phyloP scores from a whole-genome alignment of 257 asterid genomes.

The Lantana camara region DNA sequence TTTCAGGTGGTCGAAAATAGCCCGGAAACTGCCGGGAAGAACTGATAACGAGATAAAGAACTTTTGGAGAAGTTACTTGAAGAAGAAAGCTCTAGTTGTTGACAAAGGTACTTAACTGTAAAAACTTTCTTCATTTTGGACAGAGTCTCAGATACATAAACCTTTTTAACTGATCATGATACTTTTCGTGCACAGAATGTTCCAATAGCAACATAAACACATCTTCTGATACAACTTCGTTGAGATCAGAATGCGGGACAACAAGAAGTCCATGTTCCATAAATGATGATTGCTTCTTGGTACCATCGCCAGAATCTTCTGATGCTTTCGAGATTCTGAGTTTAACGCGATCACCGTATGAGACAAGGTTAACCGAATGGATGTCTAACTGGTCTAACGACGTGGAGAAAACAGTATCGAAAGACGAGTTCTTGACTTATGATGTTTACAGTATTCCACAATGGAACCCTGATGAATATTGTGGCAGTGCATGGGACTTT shows the following conservation, averaged over 20 bases:
- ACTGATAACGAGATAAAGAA: conserved; percentile 85
- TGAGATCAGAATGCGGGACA: conserved; percentile 21
- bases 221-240: conserved; percentile 9
- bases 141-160: neutral
- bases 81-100: conserved; percentile 35
- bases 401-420: neutral
- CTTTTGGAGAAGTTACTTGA: conserved; percentile 68
- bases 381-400: conserved; percentile 25
- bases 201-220: neutral
- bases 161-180: neutral
- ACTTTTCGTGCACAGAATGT: conserved; percentile 27
- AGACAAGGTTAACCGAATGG: conserved; percentile 39
- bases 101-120: conserved; percentile 35
- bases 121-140: neutral
- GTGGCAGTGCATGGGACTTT: conserved; percentile 23
- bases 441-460: conserved; percentile 3
- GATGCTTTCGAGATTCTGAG: neutral
- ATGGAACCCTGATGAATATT: conserved; percentile 25
- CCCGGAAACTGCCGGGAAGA: conserved; percentile 69
- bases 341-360: conserved; percentile 35
- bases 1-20: conserved; percentile 79
- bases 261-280: conserved; percentile 25
- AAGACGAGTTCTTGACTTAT: conserved; percentile 1
- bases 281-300: conserved; percentile 13
- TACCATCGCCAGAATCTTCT: conserved; percentile 4